phyloP scores from a whole-genome alignment of 176 grass and related monocot genomes.

The Pontederia crassipes region DNA sequence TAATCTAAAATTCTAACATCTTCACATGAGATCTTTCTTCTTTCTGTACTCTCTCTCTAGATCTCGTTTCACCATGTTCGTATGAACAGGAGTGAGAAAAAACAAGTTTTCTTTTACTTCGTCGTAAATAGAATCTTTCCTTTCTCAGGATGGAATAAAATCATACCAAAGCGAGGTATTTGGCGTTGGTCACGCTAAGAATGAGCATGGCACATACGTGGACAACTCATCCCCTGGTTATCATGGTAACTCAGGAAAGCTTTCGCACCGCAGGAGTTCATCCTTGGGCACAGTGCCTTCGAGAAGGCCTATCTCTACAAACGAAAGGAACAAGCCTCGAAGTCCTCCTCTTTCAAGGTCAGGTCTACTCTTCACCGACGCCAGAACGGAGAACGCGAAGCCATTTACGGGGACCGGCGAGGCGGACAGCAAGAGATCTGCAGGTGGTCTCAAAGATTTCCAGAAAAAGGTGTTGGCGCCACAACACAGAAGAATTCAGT shows the following conservation, averaged over 20 bases:
- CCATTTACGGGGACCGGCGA: neutral
- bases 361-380: neutral
- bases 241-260: neutral
- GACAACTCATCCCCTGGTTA: too few relatives aligned
- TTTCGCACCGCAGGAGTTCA: neutral
- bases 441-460: neutral
- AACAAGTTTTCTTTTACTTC: too few relatives aligned
- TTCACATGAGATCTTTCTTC: too few relatives aligned
- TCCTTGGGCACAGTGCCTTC: neutral
- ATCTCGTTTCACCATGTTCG: too few relatives aligned
- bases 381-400: slow-evolving; percentile 12
- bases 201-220: too few relatives aligned
- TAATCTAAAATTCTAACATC: too few relatives aligned
- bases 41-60: too few relatives aligned
- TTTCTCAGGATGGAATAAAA: too few relatives aligned
- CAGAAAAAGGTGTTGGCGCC: neutral
- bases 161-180: too few relatives aligned
- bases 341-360: neutral
- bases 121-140: too few relatives aligned
- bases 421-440: neutral
- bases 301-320: neutral
- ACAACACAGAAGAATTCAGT: neutral
- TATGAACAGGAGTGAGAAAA: too few relatives aligned
- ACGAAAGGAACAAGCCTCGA: neutral
- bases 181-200: too few relatives aligned